phyloP scores from a whole-genome alignment of 495 filamentous ascomycete genomes.

The Aspergillus cristatus region DNA sequence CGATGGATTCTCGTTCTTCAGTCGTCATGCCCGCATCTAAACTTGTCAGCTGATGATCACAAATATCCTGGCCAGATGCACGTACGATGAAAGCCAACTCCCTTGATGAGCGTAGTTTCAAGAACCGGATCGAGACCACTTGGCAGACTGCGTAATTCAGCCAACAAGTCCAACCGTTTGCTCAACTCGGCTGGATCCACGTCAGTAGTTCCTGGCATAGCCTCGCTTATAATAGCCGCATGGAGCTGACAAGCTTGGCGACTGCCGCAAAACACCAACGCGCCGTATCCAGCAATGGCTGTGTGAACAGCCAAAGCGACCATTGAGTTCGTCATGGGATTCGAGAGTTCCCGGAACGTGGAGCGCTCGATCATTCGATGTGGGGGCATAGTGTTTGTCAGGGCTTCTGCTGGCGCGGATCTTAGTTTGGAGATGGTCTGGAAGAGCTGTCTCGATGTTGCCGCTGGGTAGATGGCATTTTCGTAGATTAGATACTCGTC shows the following conservation, averaged over 20 bases:
- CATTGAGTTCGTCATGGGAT: conserved; percentile 58
- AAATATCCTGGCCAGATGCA: conserved; percentile 2
- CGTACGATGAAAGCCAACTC: conserved; percentile 71
- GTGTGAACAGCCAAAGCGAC: conserved; percentile 61
- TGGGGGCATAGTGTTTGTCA: conserved; percentile 29
- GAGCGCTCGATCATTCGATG: conserved; percentile 46
- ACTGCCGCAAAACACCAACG: conserved; percentile 67
- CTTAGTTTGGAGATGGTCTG: conserved; percentile 49
- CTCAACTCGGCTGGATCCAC: conserved; percentile 41
- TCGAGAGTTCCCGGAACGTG: conserved; percentile 48
- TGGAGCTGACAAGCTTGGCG: conserved; percentile 56
- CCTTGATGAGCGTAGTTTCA: conserved; percentile 52
- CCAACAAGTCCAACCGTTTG: conserved; percentile 55
- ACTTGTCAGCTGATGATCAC: conserved; percentile 1
- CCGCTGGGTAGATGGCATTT: conserved; percentile 56
- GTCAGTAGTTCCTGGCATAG: conserved; percentile 40
- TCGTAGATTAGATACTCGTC: conserved; percentile 72
- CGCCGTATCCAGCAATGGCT: conserved; percentile 57
- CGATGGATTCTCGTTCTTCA: conserved; percentile 70
- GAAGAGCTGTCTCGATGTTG: conserved; percentile 52
- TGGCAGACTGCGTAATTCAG: conserved; percentile 55
- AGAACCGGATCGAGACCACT: conserved; percentile 61
- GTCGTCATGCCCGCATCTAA: conserved; percentile 66
- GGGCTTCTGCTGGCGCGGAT: conserved; percentile 20
- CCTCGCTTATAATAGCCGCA: conserved; percentile 53